Conservation (phyloP, 163 green algal species). For the Coccomyxa subellipsoidea region DNA sequence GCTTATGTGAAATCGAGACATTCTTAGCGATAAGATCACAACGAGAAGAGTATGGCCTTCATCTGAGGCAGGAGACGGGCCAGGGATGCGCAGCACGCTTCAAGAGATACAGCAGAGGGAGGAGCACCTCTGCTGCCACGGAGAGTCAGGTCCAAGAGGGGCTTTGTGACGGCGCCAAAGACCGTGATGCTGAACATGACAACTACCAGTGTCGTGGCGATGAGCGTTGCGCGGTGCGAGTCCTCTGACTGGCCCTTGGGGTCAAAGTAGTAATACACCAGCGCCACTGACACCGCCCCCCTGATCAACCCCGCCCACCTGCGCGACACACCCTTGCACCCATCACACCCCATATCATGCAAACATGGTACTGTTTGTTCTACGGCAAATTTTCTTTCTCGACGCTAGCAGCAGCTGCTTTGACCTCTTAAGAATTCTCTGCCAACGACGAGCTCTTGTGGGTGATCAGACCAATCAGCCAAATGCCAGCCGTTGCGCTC, state of each 20-base stretch:
- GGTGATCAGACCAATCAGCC: no score
- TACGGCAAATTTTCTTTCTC: no score
- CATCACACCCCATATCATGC: neutral
- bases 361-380: no score
- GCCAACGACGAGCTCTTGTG: no score
- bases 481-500: no score
- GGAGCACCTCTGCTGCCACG: neutral
- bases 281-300: conserved; percentile 81
- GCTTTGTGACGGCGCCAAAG: conserved; percentile 65
- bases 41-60: no score
- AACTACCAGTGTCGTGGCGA: conserved; percentile 66
- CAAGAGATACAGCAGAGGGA: neutral
- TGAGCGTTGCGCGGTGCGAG: conserved; percentile 57
- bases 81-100: no score
- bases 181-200: conserved; percentile 62
- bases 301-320: conserved; percentile 85
- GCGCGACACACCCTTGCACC: neutral
- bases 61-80: no score
- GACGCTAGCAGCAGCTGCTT: no score
- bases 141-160: conserved; percentile 59
- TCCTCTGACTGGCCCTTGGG: conserved; percentile 31
- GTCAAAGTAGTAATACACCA: conserved; percentile 84
- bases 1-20: no score
- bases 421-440: no score
- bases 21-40: no score